Percentiles rank a stretch among this genome's conserved stretches.
phyloP scores from a whole-genome alignment of 495 filamentous ascomycete genomes.

The Penicillium longicatenatum region DNA sequence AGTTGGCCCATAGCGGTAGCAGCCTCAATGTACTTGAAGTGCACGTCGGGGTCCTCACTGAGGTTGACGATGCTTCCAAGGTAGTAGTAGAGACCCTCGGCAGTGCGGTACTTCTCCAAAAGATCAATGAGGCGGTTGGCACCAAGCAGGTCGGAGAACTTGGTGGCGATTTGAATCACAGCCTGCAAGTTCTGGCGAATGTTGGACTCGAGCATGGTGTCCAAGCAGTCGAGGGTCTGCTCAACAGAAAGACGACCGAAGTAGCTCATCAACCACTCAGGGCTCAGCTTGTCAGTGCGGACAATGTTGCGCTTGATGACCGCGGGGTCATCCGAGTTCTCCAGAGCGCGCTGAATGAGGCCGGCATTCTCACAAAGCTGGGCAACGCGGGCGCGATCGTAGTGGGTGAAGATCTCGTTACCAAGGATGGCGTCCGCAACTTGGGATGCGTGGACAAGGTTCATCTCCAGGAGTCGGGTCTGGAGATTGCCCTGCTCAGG shows the following conservation, averaged over 20 bases:
- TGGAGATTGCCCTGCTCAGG: constrained; percentile 93
- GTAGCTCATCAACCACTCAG: constrained; percentile 89
- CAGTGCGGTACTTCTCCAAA: constrained; percentile 94
- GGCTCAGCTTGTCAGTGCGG: constrained; percentile 75
- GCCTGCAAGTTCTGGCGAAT: constrained; percentile 96
- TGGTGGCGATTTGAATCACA: constrained; percentile 92
- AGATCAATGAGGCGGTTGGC: constrained; percentile 84
- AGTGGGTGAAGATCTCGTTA: constrained; percentile 97
- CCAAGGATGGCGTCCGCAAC: constrained; percentile 96
- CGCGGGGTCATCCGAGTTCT: constrained; percentile 88
- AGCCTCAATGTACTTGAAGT: constrained; percentile 99
- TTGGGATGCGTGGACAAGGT: constrained; percentile 91
- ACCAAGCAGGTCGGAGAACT: constrained; percentile 98
- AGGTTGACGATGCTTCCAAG: constrained; percentile 97
- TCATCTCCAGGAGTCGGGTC: constrained; percentile 96
- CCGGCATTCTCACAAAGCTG: constrained; percentile 90
- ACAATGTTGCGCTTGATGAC: constrained; percentile 91
- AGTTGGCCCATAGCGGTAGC: constrained; percentile 90
- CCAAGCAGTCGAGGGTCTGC: constrained; percentile 88
- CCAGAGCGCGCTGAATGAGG: constrained; percentile 83
- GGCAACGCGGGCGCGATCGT: constrained; percentile 84
- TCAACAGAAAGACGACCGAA: constrained; percentile 94
- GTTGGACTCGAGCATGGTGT: constrained; percentile 93
- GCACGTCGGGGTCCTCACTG: constrained; percentile 90
- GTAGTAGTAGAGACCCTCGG: constrained; percentile 97